Conservation (phyloP, 2,329 filamentous ascomycete species). For the Calonectria crousiana region DNA sequence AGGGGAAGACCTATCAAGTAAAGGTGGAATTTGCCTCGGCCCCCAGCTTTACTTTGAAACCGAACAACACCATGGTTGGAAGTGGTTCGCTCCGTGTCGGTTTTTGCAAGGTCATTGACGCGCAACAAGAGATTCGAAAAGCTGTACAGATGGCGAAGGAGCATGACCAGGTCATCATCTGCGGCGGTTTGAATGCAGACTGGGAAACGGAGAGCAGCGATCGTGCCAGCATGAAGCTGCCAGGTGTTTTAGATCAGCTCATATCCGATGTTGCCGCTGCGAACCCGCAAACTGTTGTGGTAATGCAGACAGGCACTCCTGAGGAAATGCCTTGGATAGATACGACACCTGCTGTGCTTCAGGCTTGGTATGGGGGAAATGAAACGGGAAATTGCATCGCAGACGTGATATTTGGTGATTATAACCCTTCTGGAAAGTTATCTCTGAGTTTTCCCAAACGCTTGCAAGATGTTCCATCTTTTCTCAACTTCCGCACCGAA, state of each 20-base stretch:
- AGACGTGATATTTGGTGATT: background rate
- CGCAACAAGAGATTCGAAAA: background rate
- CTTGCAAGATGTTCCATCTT: background rate
- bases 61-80: constrained; percentile 1
- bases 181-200: background rate
- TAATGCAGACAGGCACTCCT: background rate
- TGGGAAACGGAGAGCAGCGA: constrained; percentile 4
- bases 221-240: background rate
- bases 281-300: background rate
- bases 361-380: background rate
- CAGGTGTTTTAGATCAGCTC: background rate
- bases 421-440: background rate
- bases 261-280: background rate
- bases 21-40: constrained; percentile 22
- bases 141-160: background rate
- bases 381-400: background rate
- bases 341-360: background rate
- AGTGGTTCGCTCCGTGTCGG: background rate
- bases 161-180: background rate
- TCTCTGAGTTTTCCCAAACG: background rate
- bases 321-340: constrained; percentile 1
- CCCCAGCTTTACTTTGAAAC: background rate
- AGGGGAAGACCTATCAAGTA: constrained; percentile 28
- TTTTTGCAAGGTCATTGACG: background rate
- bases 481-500: constrained; percentile 5